Base-by-base conservation (phyloP, 2,329 filamentous ascomycete species). In the Alternaria sp. region DNA sequence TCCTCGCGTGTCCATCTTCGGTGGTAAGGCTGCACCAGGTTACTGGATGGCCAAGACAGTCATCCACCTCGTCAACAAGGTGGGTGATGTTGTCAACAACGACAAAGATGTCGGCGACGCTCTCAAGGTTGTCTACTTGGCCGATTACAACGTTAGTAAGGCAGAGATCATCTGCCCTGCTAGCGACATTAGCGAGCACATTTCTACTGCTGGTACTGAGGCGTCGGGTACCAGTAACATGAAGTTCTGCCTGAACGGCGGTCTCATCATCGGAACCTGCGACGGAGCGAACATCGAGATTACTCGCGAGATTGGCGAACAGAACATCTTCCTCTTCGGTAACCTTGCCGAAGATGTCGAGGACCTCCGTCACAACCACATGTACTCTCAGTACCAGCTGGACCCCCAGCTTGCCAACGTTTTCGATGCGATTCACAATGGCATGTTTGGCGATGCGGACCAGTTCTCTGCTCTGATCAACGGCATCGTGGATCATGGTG, bases 21-120 rank as follows among this genome's bases (percentile, higher is more conserved):
- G 96, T 77, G 96, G 96, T 74, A 99, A 99, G 84, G 96, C 96
- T 25, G 96, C 96, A 2, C 96, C 96, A 0, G 96, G 96, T 15
- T 99, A 99, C 85, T 99, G 96, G 96, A 99, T 98, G 96, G 96
- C 96, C 41, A 99, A 99, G 88, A 96, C 96, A 44, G 94, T 97
- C 71, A 99, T 99, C 73, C 95, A 98, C 78, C 87, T 99, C 61
- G 90, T 99, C 85, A 98, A 97, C 84, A 91, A 90, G 65, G 96
- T 98, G 25, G 94, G 93, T 5, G 84, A 89, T 15, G 92, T 98
- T 3, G 91, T 99, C 71, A 99, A 99, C 84, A 92, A 92, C 44
- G 96, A 99, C 75, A 85, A 89, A 46, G 96, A 98, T 33, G 90
- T 98, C 76, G 95, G 95, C 30, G 95, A 98, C 76, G 86, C 97